Evolutionary conservation across 2,329 filamentous ascomycete species (phyloP), one percentile per base, ranked within the genome.

Genomic region (Cladophialophora carrionii): DNA sequence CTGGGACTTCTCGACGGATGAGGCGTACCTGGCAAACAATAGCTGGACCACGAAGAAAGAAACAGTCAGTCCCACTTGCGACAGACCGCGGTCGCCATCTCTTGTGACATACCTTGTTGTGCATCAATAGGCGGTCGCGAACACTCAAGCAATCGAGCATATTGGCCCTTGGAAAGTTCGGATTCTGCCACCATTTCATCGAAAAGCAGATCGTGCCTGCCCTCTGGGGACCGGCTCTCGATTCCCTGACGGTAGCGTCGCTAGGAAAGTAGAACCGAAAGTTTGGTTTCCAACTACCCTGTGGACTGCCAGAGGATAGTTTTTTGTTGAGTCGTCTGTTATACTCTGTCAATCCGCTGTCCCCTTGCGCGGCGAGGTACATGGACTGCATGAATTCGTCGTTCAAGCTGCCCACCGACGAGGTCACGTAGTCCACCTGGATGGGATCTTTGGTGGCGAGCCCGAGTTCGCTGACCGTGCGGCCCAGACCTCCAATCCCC

Each of bases 121-220:
- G 95, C 81, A 96, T 91, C 68, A 99, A 80, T 24, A 97, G 75
- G 0, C 91, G 90, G 2, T 78, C 71, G 41, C 93, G 83, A 26
- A 81, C 84, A 68, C 90, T 96, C 68, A 87, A 80, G 74, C 89
- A 92, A 74, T 98, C 91, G 58, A 88, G 85, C 72, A 98, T 80
- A 32, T 91, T 80, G 48, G 85, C 77, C 49, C 82, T 84, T 3
- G 94, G 94, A 72, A 98, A 98, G 0, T 80, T 85, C 2, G 82
- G 67, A 49, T 88, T 81, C 32, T 67, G 58, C 83, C 89, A 98
- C 87, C 88, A 92, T 67, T 86, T 87, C 8, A 83, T 79, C 66
- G 89, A 85, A 65, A 95, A 84, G 73, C 90, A 96, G 65, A 98
- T 92, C 0, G 93, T 96, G 8, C 94, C 94, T 24, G 87, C 95